Conservation (phyloP, 2,329 filamentous ascomycete genomes). For the Arthrobotrys musiformis region DNA sequence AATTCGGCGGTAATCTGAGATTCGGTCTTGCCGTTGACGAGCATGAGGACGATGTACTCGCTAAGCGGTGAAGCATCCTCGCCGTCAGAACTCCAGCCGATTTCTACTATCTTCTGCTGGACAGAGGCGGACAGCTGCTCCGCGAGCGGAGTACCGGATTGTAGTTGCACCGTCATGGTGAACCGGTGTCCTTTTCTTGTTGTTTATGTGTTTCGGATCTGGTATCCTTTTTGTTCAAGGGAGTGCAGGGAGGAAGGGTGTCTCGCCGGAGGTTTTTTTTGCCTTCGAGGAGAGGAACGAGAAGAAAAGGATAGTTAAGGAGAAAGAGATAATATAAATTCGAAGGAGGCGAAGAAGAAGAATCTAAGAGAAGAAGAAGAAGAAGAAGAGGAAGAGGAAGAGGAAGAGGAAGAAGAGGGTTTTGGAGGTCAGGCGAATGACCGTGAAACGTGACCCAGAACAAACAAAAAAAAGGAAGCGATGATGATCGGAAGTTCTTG, state of each 20-base stretch:
- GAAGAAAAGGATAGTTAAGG: background rate
- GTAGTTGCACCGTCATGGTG: conserved; percentile 81
- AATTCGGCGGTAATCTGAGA: conserved; percentile 89
- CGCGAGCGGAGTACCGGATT: conserved; percentile 82
- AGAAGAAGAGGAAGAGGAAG: no score
- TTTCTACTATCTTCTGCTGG: conserved; percentile 89
- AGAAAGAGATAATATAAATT: background rate
- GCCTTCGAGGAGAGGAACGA: background rate
- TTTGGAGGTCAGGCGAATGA: conserved; percentile 25
- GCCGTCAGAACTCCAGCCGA: conserved; percentile 87
- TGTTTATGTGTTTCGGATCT: background rate
- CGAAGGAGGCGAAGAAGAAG: background rate
- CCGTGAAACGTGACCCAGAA: conserved; percentile 52
- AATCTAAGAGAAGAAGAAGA: no score
- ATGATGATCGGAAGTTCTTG: conserved; percentile 36
- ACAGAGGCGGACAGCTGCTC: conserved; percentile 83
- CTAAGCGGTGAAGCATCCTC: conserved; percentile 84
- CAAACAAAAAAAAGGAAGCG: conserved; percentile 47
- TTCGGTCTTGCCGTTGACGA: conserved; percentile 92
- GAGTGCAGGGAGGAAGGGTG: background rate
- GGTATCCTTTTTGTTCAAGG: background rate
- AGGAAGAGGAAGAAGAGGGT: no score
- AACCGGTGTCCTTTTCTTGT: conserved; percentile 26
- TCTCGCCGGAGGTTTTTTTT: background rate
- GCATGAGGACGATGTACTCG: conserved; percentile 97